These are phyloP conservation scores for Lophiostoma macrostomum DNA, from an alignment of 495 filamentous ascomycete genomes.

Conservation along the genomic window DNA sequence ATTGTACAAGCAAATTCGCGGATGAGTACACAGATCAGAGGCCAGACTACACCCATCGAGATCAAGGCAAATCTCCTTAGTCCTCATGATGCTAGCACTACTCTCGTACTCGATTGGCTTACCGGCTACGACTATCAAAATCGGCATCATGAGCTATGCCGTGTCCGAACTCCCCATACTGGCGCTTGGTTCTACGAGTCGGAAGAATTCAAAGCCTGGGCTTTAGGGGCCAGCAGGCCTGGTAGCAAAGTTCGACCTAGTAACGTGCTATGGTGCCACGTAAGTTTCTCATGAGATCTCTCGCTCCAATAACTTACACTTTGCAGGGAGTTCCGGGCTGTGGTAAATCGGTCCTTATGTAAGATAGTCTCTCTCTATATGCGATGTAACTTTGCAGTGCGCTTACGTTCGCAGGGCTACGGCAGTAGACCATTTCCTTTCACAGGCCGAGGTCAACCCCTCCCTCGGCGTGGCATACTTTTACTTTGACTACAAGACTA, in stretches of 20 bases:
- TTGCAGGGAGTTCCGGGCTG: neutral
- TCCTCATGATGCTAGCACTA: neutral
- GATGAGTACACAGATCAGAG: neutral
- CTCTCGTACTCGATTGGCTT: neutral
- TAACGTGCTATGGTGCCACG: constrained; percentile 1
- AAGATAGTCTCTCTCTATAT: neutral
- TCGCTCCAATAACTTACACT: no score
- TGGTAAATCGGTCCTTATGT: constrained; percentile 6
- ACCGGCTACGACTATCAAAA: constrained; percentile 1
- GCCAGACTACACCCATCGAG: neutral
- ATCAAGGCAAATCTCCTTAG: neutral
- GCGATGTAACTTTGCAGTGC: neutral
- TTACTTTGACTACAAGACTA: constrained; percentile 9
- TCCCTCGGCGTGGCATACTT: neutral
- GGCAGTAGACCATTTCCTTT: neutral
- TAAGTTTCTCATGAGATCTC: neutral
- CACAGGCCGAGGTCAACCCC: neutral
- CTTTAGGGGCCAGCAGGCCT: neutral
- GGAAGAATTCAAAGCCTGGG: neutral
- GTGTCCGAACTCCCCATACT: neutral
- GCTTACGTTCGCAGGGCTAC: neutral
- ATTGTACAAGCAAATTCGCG: neutral
- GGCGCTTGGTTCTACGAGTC: constrained; percentile 1
- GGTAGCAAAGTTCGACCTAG: neutral
- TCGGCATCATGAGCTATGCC: constrained; percentile 1